These are phyloP conservation scores for Paraphaeosphaeria minitans DNA, from an alignment of 2,329 filamentous ascomycete genomes.

Conservation along the genomic window DNA sequence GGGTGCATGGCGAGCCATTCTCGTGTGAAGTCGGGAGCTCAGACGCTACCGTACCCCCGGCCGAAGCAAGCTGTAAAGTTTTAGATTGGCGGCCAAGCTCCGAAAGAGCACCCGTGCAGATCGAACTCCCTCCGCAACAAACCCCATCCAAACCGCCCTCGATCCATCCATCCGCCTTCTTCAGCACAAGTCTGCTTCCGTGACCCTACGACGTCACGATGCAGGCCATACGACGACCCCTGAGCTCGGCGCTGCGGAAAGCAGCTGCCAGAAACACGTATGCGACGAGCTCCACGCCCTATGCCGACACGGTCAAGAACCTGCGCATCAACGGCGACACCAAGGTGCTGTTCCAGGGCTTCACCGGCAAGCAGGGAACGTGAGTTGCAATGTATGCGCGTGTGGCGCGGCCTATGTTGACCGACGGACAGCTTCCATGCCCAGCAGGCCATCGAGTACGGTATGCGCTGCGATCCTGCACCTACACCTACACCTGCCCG, in stretches of 20 bases:
- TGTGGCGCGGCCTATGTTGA: constrained; percentile 20
- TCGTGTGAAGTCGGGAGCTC: constrained; percentile 8
- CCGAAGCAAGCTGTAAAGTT: constrained; percentile 13
- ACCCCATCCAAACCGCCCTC: constrained; percentile 17
- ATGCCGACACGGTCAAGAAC: constrained; percentile 62
- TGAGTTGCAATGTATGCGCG: constrained; percentile 34
- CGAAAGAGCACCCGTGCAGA: constrained; percentile 15
- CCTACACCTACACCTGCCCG: constrained; percentile 12
- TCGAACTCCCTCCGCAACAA: constrained; percentile 20
- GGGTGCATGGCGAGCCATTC: constrained; percentile 8
- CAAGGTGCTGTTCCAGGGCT: constrained; percentile 95
- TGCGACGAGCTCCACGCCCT: constrained; percentile 69
- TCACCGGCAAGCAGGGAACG: constrained; percentile 96
- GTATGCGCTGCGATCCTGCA: constrained; percentile 57
- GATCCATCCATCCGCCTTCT: constrained; percentile 14
- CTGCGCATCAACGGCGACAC: constrained; percentile 91
- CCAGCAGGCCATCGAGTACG: constrained; percentile 97
- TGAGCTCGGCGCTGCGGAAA: constrained; percentile 70
- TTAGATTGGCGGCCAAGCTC: constrained; percentile 15
- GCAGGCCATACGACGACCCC: constrained; percentile 82
- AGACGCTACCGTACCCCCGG: constrained; percentile 13
- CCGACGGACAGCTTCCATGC: constrained; percentile 80
- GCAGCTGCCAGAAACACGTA: constrained; percentile 75
- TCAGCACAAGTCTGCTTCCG: constrained; percentile 24
- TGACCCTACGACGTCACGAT: constrained; percentile 60